Evolutionary conservation across 176 grass and related monocot species (phyloP).

Genomic region (Themeda triandra): DNA sequence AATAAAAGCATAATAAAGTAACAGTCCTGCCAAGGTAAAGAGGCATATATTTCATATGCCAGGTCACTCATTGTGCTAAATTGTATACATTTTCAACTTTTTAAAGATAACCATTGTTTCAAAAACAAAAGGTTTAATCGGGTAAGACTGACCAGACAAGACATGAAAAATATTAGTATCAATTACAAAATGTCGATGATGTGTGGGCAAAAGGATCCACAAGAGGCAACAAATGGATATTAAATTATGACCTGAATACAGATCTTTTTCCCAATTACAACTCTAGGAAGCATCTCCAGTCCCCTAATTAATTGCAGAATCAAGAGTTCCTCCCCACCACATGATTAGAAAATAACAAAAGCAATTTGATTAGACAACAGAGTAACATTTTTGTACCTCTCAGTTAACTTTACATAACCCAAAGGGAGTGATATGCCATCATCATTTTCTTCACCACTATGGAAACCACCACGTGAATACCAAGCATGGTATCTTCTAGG

Average conservation of each 20-base stretch:
- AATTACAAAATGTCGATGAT: background rate
- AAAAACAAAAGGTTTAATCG: conserved; percentile 8
- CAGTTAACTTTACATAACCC: conserved; percentile 73
- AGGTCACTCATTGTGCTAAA: background rate
- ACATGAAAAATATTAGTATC: background rate
- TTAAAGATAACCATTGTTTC: background rate
- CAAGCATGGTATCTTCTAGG: conserved; percentile 99
- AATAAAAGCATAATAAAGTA: conserved; percentile 8
- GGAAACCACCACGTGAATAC: conserved; percentile 71
- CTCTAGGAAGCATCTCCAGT: conserved; percentile 12
- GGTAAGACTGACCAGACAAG: conserved; percentile 17
- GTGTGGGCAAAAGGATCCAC: background rate
- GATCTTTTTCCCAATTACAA: background rate
- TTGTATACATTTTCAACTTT: conserved; percentile 9
- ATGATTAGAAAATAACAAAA: conserved; percentile 14
- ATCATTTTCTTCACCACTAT: conserved; percentile 82
- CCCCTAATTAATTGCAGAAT: conserved; percentile 4
- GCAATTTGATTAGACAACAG: conserved; percentile 21
- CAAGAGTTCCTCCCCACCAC: background rate
- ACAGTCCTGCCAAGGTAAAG: background rate
- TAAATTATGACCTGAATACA: conserved; percentile 8
- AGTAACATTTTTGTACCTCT: conserved; percentile 60
- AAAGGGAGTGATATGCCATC: conserved; percentile 92
- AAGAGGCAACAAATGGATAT: conserved; percentile 2
- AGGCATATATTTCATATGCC: background rate